These are phyloP conservation scores for Pseudogymnoascus pannorum DNA, from an alignment of 2,329 filamentous ascomycete genomes.

Conservation along the genomic window DNA sequence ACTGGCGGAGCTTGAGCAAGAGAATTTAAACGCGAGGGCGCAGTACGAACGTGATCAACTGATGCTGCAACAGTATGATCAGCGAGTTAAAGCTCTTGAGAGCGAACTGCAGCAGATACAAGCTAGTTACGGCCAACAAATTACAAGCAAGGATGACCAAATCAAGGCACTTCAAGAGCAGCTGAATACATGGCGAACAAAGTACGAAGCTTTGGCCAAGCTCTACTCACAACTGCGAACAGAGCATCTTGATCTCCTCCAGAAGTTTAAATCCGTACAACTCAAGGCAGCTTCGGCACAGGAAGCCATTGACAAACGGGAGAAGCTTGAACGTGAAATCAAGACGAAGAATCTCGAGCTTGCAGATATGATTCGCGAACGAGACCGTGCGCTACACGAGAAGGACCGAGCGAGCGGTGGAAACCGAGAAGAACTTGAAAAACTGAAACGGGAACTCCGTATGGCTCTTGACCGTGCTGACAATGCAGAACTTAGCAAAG, in stretches of 20 bases:
- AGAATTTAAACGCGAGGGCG: conserved; percentile 87
- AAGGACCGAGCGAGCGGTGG: conserved; percentile 80
- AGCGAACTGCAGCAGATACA: conserved; percentile 77
- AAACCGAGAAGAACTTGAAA: conserved; percentile 90
- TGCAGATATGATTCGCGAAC: conserved; percentile 96
- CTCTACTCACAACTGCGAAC: conserved; percentile 93
- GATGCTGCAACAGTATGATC: conserved; percentile 94
- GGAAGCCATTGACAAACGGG: conserved; percentile 88
- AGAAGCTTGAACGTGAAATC: conserved; percentile 93
- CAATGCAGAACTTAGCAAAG: conserved; percentile 86
- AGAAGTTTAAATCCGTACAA: conserved; percentile 94
- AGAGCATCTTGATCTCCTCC: conserved; percentile 88
- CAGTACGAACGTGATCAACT: conserved; percentile 97
- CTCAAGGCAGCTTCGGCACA: conserved; percentile 95
- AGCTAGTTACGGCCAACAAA: conserved; percentile 76
- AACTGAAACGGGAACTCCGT: conserved; percentile 85
- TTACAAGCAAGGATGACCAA: conserved; percentile 86
- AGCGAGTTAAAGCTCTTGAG: conserved; percentile 87
- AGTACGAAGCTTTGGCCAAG: conserved; percentile 95
- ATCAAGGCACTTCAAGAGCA: conserved; percentile 90
- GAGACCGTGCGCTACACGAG: conserved; percentile 87
- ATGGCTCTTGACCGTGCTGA: conserved; percentile 88
- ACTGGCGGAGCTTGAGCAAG: conserved; percentile 89
- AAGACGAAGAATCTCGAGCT: conserved; percentile 99
- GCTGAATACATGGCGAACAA: conserved; percentile 93